Base-by-base conservation (phyloP, 129 eudicot species). In the Flaveria bidentis region DNA sequence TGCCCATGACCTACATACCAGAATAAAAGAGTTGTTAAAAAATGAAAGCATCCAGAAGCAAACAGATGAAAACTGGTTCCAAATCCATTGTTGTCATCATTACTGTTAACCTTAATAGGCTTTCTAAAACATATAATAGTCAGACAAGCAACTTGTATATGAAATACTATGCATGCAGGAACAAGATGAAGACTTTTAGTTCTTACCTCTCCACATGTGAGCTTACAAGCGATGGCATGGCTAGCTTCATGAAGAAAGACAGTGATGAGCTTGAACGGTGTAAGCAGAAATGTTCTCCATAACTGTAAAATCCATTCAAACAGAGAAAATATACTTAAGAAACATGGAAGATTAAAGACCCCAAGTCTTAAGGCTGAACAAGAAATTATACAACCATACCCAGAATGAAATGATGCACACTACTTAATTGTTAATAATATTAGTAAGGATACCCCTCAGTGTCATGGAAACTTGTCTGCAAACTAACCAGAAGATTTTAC, bases 181-280 rank as follows among this genome's bases (percentile, higher is more conserved):
- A 22, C 44, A 73, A 16, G 61, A 64, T 60, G 20, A 76, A 77
- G 42, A 28, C 49, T 30, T 39, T 66, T 41, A 45, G 26, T 22
- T 10, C 2, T 52, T 82, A 95, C 99, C 97, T 86, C 79, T 55
- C 99, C 99, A 83, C 99, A 91, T 77, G 99, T 95, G 71, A 95
- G 99, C 77, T 80, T 84, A 72, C 97, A 91, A 17, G 99, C 99
- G 39, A 95, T 87, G 62, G 99, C 99, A 86, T 95, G 99, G 73
- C 99, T 95, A 77, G 93, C 97, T 86, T 95, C 99, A 69, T 95
- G 99, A 85, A 95, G 97, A 85, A 91, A 95, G 26, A 95, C 99
- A 15, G 99, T 95, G 68, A 95, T 91, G 80, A 95, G 95, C 92
- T 95, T 95, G 64, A 95, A 95, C 16, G 99, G 97, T 44, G 99